phyloP scores from a whole-genome alignment of 1,284 basidiomycete species.

The Ceratobasidium theobromae region DNA sequence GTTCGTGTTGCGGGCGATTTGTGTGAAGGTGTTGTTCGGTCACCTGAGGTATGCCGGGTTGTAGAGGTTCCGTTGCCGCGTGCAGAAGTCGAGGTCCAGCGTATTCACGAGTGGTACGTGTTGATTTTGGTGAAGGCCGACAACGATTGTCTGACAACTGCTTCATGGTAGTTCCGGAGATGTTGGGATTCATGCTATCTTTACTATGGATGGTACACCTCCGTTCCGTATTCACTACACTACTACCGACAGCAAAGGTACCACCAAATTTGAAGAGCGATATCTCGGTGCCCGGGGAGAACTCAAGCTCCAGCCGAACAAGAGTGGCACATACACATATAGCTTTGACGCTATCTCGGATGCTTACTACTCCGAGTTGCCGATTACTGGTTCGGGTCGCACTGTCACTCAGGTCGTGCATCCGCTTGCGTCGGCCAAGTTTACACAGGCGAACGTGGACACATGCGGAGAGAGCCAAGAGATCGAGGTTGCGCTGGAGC shows the following conservation, averaged over 20 bases:
- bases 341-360: constrained; percentile 81
- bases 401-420: constrained; percentile 86
- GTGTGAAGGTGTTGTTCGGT: constrained; percentile 77
- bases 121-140: not conserved
- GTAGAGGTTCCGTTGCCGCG: constrained; percentile 73
- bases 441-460: constrained; percentile 53
- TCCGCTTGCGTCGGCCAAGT: constrained; percentile 78
- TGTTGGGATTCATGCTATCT: constrained; percentile 84
- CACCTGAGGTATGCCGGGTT: constrained; percentile 76
- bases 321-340: constrained; percentile 88
- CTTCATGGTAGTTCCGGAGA: constrained; percentile 94
- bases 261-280: constrained; percentile 58
- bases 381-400: constrained; percentile 63
- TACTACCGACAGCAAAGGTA: constrained; percentile 67
- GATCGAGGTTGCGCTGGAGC: constrained; percentile 72
- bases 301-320: constrained; percentile 82
- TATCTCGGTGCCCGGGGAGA: constrained; percentile 79
- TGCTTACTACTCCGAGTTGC: constrained; percentile 71
- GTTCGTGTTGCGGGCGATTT: constrained; percentile 71
- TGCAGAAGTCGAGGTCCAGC: constrained; percentile 84
- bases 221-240: constrained; percentile 86
- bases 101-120: constrained; percentile 85
- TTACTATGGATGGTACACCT: constrained; percentile 85
- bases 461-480: constrained; percentile 71
- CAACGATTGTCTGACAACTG: constrained; percentile 32